Percentiles rank a stretch among this genome's conserved stretches.
Evolutionary conservation across 2,329 filamentous ascomycete species (phyloP).

Genomic region (Phoma sp.): DNA sequence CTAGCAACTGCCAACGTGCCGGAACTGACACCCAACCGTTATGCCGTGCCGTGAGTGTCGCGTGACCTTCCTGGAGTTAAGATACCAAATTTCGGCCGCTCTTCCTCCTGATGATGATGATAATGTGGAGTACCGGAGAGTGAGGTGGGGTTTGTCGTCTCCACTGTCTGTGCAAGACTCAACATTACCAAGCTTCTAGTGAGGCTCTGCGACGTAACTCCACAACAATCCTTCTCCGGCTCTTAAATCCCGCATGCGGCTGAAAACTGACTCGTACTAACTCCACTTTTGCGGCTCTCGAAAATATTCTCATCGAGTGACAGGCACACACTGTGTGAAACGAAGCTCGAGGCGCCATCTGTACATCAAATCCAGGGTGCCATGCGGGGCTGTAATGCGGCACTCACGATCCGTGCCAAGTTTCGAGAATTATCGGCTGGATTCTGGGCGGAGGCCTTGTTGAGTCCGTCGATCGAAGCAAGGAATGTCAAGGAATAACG

Average conservation of each 20-base stretch:
- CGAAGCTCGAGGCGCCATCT: not conserved
- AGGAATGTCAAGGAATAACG: slow-evolving; percentile 9
- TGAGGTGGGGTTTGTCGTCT: slow-evolving; percentile 5
- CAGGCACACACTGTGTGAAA: not conserved
- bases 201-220: slow-evolving; percentile 21
- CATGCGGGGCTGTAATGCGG: slow-evolving; percentile 5
- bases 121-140: slow-evolving; percentile 4
- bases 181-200: slow-evolving; percentile 20
- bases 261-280: slow-evolving; percentile 15
- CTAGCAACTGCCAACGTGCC: slow-evolving; percentile 18
- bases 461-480: slow-evolving; percentile 9
- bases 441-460: slow-evolving; percentile 8
- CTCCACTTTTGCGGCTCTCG: slow-evolving; percentile 10
- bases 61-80: slow-evolving; percentile 7
- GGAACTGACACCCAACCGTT: slow-evolving; percentile 4
- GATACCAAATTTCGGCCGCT: slow-evolving; percentile 1
- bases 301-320: slow-evolving; percentile 1
- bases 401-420: slow-evolving; percentile 12
- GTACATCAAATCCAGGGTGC: slow-evolving; percentile 1
- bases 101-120: not conserved
- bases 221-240: slow-evolving; percentile 16
- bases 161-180: slow-evolving; percentile 18
- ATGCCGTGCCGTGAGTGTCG: slow-evolving; percentile 8
- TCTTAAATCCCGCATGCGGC: slow-evolving; percentile 22
- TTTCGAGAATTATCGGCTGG: slow-evolving; percentile 2